A percentile compares a stretch with the other conserved stretches of the same genome.
Evolutionary conservation across 441 rosid genomes (phyloP).

Genomic region (Brassica balearica): DNA sequence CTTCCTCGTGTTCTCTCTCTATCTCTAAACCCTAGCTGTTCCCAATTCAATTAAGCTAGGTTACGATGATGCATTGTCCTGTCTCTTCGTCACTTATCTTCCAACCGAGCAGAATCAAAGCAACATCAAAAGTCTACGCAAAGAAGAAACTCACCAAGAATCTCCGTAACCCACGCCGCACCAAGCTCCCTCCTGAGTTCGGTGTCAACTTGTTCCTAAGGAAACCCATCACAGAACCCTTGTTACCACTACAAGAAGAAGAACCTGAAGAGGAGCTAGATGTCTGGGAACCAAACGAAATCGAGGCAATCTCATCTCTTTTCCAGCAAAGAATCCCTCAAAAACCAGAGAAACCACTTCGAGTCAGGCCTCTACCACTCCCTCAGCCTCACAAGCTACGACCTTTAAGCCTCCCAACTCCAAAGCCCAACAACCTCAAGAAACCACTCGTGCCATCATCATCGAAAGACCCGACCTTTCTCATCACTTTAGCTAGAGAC

Average conservation of each 20-base stretch:
- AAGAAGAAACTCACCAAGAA: constrained; percentile 57
- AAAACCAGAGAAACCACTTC: constrained; percentile 58
- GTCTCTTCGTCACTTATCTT: constrained; percentile 38
- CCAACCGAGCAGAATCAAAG: constrained; percentile 9
- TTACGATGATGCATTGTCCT: constrained; percentile 10
- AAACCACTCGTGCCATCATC: constrained; percentile 35
- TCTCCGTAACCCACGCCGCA: constrained; percentile 65
- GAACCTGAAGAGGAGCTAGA: neutral
- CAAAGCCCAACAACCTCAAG: constrained; percentile 49
- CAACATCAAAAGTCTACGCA: constrained; percentile 27
- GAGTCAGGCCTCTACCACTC: constrained; percentile 84
- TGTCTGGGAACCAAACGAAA: constrained; percentile 73
- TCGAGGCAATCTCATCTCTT: constrained; percentile 82
- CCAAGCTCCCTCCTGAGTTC: constrained; percentile 82
- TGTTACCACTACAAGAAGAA: neutral
- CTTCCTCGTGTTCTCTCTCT: constrained; percentile 1
- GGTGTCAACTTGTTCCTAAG: constrained; percentile 80
- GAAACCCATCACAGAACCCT: constrained; percentile 50
- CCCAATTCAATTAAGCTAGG: constrained; percentile 5
- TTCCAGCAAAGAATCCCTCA: constrained; percentile 83
- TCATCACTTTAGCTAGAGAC: constrained; percentile 72
- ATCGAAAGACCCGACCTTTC: constrained; percentile 59
- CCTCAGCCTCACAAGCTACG: constrained; percentile 82
- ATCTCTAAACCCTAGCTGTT: constrained; percentile 34
- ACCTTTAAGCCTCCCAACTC: constrained; percentile 68